Conservation (phyloP, 768 basidiomycete genomes). For the Podaxis mareebaensis region DNA sequence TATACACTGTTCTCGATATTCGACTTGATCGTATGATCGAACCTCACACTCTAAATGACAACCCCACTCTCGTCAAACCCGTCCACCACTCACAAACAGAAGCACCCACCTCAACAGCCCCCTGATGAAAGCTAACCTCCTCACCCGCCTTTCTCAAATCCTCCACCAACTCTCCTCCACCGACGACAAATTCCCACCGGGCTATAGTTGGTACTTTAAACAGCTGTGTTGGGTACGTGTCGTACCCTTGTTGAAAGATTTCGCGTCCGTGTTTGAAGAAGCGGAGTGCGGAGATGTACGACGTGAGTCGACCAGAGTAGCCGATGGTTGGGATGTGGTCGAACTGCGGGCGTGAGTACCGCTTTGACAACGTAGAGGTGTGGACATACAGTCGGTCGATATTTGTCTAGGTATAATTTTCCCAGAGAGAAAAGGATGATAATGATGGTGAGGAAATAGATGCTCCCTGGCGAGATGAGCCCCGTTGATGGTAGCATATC, state of each 20-base stretch:
- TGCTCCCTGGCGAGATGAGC: neutral
- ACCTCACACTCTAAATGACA: neutral
- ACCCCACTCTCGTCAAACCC: neutral
- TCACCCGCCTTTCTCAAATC: slow-evolving; percentile 31
- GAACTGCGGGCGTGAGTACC: neutral
- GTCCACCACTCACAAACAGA: neutral
- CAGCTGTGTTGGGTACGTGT: slow-evolving; percentile 23
- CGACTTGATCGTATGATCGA: slow-evolving; percentile 6
- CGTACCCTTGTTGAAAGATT: slow-evolving; percentile 26
- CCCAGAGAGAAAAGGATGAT: neutral
- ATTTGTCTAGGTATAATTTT: neutral
- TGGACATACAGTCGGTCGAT: neutral
- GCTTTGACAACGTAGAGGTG: neutral
- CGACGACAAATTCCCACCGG: slow-evolving; percentile 31
- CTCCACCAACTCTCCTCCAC: slow-evolving; percentile 27
- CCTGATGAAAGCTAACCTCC: slow-evolving; percentile 4
- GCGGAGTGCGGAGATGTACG: slow-evolving; percentile 24
- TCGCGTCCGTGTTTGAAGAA: slow-evolving; percentile 24
- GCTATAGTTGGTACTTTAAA: slow-evolving; percentile 28
- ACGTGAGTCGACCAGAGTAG: slow-evolving; percentile 23
- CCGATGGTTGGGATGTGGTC: slow-evolving; percentile 26
- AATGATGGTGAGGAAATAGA: slow-evolving; percentile 1
- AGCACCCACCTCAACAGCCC: neutral
- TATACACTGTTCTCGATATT: neutral
- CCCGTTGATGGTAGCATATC: neutral